Evolutionary conservation across 768 basidiomycete genomes (phyloP).

Genomic region (Leccinum sublutescens): DNA sequence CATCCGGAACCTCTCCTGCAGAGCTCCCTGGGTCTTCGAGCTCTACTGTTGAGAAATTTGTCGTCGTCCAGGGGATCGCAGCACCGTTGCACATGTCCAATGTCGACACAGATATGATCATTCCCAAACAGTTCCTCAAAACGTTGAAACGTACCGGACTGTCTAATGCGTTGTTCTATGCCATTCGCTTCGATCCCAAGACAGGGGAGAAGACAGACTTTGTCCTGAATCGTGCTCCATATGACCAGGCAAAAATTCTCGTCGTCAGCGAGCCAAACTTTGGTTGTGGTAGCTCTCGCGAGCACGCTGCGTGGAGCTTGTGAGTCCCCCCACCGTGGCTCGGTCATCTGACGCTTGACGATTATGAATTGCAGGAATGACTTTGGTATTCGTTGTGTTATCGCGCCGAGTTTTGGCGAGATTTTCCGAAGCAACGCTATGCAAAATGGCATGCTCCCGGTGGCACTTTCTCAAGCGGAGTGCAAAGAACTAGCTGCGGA

Average conservation of each 20-base stretch:
- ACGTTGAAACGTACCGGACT: slow-evolving; percentile 89
- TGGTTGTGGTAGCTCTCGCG: slow-evolving; percentile 86
- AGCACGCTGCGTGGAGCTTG: slow-evolving; percentile 90
- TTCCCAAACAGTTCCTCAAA: slow-evolving; percentile 92
- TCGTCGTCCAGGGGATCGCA: slow-evolving; percentile 67
- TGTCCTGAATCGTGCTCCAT: slow-evolving; percentile 78
- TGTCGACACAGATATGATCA: slow-evolving; percentile 93
- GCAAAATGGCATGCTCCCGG: slow-evolving; percentile 92
- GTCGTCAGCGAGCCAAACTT: slow-evolving; percentile 88
- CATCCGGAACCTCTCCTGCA: slow-evolving; percentile 31
- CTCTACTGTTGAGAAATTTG: slow-evolving; percentile 60
- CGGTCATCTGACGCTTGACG: neutral
- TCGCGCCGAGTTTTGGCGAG: slow-evolving; percentile 87
- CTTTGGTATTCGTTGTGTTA: slow-evolving; percentile 86
- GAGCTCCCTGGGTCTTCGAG: slow-evolving; percentile 43
- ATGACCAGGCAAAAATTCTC: slow-evolving; percentile 71
- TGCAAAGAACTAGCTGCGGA: slow-evolving; percentile 75
- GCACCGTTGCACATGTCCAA: slow-evolving; percentile 82
- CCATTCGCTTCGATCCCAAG: slow-evolving; percentile 73
- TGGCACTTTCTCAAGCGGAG: slow-evolving; percentile 65
- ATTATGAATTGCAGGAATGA: slow-evolving; percentile 54
- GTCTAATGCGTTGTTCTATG: slow-evolving; percentile 77
- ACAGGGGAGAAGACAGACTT: slow-evolving; percentile 84
- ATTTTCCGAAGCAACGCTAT: slow-evolving; percentile 88
- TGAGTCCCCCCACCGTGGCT: slow-evolving; percentile 36